A percentile compares a stretch with the other conserved stretches of the same genome.
Evolutionary conservation across 352 stramenopile genomes (phyloP).

Genomic region (Globisporangium canariense): DNA sequence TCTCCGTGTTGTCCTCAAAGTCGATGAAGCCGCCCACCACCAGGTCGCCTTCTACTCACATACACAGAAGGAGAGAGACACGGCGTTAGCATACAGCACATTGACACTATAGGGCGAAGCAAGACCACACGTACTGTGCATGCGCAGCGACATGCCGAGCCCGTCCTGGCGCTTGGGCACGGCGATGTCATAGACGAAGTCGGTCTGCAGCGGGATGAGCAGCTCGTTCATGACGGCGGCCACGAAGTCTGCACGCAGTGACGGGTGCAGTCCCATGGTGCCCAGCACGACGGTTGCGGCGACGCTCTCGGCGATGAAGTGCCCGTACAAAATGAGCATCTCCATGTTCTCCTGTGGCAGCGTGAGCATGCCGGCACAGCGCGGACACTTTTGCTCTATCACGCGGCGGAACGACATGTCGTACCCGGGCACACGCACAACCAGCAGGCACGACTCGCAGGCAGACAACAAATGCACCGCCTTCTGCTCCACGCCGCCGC

Average conservation of each 20-base stretch:
- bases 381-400: constrained; percentile 74
- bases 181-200: constrained; percentile 81
- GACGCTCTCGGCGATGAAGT: constrained; percentile 72
- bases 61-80: constrained; percentile 5
- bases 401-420: constrained; percentile 84
- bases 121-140: constrained; percentile 56
- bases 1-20: constrained; percentile 79
- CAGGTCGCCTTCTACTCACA: constrained; percentile 58
- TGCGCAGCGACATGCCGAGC: constrained; percentile 83
- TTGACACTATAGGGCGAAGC: background rate
- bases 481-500: constrained; percentile 25
- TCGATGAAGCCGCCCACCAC: constrained; percentile 81
- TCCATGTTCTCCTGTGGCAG: constrained; percentile 82
- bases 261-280: constrained; percentile 66
- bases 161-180: constrained; percentile 76
- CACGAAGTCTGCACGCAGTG: constrained; percentile 77
- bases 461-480: constrained; percentile 63
- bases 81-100: background rate
- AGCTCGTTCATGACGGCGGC: constrained; percentile 83
- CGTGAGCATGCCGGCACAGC: constrained; percentile 52
- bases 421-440: constrained; percentile 58
- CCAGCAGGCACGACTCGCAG: constrained; percentile 73
- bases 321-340: constrained; percentile 85
- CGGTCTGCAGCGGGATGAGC: constrained; percentile 71
- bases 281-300: constrained; percentile 61